A percentile compares a stretch with the other conserved stretches of the same genome.
Evolutionary conservation across 2,329 filamentous ascomycete genomes (phyloP).

Genomic region (Raffaelea albimanens): DNA sequence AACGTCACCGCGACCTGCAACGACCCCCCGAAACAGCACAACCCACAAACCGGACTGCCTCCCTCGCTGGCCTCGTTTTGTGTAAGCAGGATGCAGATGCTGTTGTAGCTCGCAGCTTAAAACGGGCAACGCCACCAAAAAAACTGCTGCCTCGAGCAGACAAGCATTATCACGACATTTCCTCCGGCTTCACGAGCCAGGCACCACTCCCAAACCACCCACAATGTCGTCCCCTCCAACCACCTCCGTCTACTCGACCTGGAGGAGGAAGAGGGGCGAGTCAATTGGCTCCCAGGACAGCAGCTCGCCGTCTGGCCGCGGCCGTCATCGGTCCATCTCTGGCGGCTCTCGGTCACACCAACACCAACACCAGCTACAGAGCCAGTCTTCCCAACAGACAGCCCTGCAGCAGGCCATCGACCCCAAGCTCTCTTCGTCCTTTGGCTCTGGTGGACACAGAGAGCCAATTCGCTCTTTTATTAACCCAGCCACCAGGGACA

Average conservation of each 20-base stretch:
- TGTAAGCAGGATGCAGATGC: too few relatives aligned
- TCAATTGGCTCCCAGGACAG: slow-evolving; percentile 20
- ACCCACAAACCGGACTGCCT: too few relatives aligned
- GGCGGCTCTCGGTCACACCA: slow-evolving; percentile 7
- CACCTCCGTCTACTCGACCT: slow-evolving; percentile 36
- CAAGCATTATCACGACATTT: too few relatives aligned
- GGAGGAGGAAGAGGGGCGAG: slow-evolving; percentile 31
- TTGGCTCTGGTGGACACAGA: slow-evolving; percentile 35
- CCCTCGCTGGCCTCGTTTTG: too few relatives aligned
- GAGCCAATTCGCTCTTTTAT: slow-evolving; percentile 66
- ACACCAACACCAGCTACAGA: slow-evolving; percentile 16
- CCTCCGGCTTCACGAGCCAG: too few relatives aligned
- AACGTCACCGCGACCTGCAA: too few relatives aligned
- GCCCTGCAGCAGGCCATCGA: slow-evolving; percentile 7
- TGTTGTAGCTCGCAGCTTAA: too few relatives aligned
- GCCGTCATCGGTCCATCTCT: slow-evolving; percentile 15
- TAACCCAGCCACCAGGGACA: slow-evolving; percentile 53
- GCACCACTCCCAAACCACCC: slow-evolving; percentile 1
- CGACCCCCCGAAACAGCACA: too few relatives aligned
- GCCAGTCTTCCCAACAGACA: too few relatives aligned
- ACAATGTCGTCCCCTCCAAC: slow-evolving; percentile 33
- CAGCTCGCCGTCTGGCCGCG: slow-evolving; percentile 2
- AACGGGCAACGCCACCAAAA: too few relatives aligned
- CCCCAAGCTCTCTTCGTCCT: slow-evolving; percentile 27
- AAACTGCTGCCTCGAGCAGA: too few relatives aligned